Percentiles rank a stretch among this genome's conserved stretches.
Evolutionary conservation across 2,329 filamentous ascomycete genomes (phyloP).

Genomic region (Fusarium cyanostomum): DNA sequence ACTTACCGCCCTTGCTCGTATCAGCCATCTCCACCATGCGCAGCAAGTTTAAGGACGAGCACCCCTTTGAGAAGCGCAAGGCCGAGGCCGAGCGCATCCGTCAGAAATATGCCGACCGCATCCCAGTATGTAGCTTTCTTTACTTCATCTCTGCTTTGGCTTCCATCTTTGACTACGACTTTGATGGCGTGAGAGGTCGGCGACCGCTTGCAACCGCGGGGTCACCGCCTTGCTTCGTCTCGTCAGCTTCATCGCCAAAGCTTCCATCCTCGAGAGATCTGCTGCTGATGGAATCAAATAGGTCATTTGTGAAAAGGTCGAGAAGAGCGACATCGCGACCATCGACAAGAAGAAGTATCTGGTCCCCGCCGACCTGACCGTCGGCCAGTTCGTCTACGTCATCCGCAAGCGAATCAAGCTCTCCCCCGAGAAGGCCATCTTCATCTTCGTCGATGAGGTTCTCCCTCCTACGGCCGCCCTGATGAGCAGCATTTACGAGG

Average conservation of each 20-base stretch:
- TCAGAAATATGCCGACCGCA: constrained; percentile 98
- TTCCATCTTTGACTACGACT: not conserved
- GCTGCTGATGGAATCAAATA: constrained; percentile 50
- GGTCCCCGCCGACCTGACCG: constrained; percentile 95
- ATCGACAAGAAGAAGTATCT: constrained; percentile 99
- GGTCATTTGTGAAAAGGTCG: constrained; percentile 99
- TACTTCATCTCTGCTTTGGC: constrained; percentile 1
- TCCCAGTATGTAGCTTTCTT: constrained; percentile 77
- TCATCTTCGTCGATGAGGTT: constrained; percentile 99
- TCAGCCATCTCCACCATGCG: constrained; percentile 70
- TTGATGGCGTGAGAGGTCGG: not conserved
- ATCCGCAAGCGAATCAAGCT: constrained; percentile 99
- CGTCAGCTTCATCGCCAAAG: not conserved
- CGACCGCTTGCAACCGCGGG: constrained; percentile 19
- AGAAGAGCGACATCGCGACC: constrained; percentile 98
- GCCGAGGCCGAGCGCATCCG: constrained; percentile 99
- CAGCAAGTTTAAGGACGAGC: constrained; percentile 99
- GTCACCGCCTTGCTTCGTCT: constrained; percentile 28
- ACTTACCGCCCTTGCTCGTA: constrained; percentile 31
- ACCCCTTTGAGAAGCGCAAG: constrained; percentile 99
- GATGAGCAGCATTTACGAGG: constrained; percentile 99
- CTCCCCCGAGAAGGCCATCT: constrained; percentile 99
- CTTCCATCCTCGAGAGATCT: not conserved
- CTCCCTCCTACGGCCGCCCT: constrained; percentile 95
- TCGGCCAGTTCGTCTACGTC: constrained; percentile 99